Base-by-base conservation (phyloP, 2,329 filamentous ascomycete species). In the Dactylellina cionopaga region DNA sequence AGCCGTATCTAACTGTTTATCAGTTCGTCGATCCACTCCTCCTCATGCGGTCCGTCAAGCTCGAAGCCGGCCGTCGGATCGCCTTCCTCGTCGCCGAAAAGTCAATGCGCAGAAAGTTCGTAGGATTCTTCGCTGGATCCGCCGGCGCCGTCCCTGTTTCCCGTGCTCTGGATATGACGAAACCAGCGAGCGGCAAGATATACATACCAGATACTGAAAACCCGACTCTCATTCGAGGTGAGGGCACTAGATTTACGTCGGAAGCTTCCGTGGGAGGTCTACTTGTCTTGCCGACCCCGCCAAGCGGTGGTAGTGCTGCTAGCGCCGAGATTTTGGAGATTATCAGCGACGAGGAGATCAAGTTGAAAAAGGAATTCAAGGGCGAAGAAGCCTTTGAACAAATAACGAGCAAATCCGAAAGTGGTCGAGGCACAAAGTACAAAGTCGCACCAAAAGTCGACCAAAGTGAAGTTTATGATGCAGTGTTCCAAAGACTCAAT, bases 11-110 rank as follows among this genome's bases (percentile, higher is more conserved):
- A 47, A 54, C 19, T 27, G n/a, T 58, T 74, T 46, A 44, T 4
- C 79, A 96, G 89, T 99, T 99, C 77, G 93, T 98, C 79, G 95
- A 99, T 79, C 94, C 92, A 59, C 86, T 99, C 55, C 90, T 98
- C 76, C 86, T 99, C 56, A 96, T 96, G 87, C 90, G 93, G 75
- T 92, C 92, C 11, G 87, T 98, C 66, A 90, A 92, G 75, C 89
- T 87, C 79, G 93, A 97, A 82, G 90, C 92, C 60, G 89, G 90
- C 76, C 91, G 95, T 76, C 91, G 95, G 59, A 92, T 96, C 68
- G 92, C 92, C 56, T 93, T 96, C 78, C 87, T 99, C 52, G 95
- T 96, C 74, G 95, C 95, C 19, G 93, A 96, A 77, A 98, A 97
- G 80, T 97, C 93, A 1, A 96, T 98, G 82, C 88, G 92, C 77